Base-by-base conservation (phyloP, 257 asterid genomes). In the Apocynum venetum region DNA sequence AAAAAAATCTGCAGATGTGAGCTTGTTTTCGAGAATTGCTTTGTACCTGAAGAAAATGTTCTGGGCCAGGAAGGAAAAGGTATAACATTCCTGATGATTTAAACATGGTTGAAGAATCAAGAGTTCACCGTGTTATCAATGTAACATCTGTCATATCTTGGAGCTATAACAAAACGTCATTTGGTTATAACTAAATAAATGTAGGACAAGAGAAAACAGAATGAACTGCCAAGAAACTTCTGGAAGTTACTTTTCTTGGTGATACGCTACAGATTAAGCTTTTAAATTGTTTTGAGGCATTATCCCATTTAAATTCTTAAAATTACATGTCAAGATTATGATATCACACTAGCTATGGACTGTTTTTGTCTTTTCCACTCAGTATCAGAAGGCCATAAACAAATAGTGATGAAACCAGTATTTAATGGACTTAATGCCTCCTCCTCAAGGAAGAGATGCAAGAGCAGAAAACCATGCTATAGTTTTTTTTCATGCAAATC, bases 11-110 rank as follows among this genome's bases (percentile, higher is more conserved):
- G 87, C 91, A 96, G 99, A 74, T 96, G 98, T 63, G 99, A 96
- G 89, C 99, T 96, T 79, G 99, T 96, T 77, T 96, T 96, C 20
- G 99, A 96, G 75, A 91, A 90, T 75, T 96, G 99, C 88, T 93
- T 91, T 76, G 97, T 93, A 75, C 98, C 97, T 47, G 87, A 85
- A 74, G 97, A 96, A 80, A 96, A 93, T 72, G 82, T 96, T 82
- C 87, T 96, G 75, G 99, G 99, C 74, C 85, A 91, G 84, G 98
- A 90, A 89, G 98, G 99, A 74, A 93, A 91, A 93, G 99, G 99
- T 96, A 89, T 68, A 20, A 8, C 52, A 12, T 25, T 43, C 36
- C 38, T 4, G 15, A 41, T 67, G 53, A 43, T 65, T 19, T 35
- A 10, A 67, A 43, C 43, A 8, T 67, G 48, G 38, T 19, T 43